A percentile compares a stretch with the other conserved stretches of the same genome.
phyloP scores from a whole-genome alignment of 176 grass and related monocot genomes.

The Oryza meyeriana region DNA sequence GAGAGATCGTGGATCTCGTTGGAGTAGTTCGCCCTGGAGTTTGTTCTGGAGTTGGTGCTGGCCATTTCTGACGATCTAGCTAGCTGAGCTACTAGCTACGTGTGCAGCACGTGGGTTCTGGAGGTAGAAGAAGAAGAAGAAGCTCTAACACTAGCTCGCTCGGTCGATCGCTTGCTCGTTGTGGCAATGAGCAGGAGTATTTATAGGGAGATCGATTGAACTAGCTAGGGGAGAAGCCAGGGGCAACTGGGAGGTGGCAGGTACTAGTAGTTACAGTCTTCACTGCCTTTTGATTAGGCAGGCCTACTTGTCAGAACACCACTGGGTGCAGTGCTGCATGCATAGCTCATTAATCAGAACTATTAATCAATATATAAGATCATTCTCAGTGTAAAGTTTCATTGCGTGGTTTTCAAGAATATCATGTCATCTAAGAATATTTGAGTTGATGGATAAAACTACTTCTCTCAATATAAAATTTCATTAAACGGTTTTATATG shows the following conservation, averaged over 20 bases:
- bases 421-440: no score
- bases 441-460: no score
- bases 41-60: constrained; percentile 54
- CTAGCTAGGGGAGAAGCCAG: neutral
- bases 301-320: constrained; percentile 36
- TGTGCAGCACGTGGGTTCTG: constrained; percentile 5
- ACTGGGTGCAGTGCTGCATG: constrained; percentile 1
- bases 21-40: constrained; percentile 59
- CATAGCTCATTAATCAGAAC: neutral
- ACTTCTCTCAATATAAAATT: no score
- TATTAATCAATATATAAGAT: neutral
- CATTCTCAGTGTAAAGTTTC: no score
- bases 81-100: neutral
- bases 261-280: constrained; percentile 11
- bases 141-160: neutral
- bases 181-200: constrained; percentile 15
- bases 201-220: constrained; percentile 37
- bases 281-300: constrained; percentile 45
- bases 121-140: neutral
- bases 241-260: constrained; percentile 20
- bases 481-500: no score
- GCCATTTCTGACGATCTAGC: constrained; percentile 45
- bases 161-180: constrained; percentile 22
- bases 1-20: constrained; percentile 80
- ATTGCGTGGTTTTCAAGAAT: no score